Evolutionary conservation across 768 basidiomycete genomes (phyloP), one percentile per base, ranked within the genome.

Genomic region (Amanita polypyramis): DNA sequence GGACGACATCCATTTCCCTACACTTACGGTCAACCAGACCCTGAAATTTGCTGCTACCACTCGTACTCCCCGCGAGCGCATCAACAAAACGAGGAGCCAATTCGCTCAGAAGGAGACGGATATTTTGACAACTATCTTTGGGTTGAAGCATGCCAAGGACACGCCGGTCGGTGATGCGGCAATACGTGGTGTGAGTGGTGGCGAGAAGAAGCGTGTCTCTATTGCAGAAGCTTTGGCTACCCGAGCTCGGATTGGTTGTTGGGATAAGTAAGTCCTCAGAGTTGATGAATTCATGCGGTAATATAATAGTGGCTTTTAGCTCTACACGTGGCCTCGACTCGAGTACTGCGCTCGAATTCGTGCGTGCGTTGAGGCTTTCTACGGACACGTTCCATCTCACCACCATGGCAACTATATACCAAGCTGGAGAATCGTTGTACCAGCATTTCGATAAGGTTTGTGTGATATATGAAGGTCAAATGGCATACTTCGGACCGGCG

Each of bases 1-100:
- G 66, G 89, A 91, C 55, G 89, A 94, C 58, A 69, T 86, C 1
- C 89, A 91, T 59, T 85, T 92, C 55, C 85, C 90, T 3, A 86
- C 85, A 7, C 72, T 95, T 21, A 87, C 85, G 2, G 87, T 91
- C 27, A 73, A 77, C 42, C 75, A 90, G 58, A 91, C 88, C 0
- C 69, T 96, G 25, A 67, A 62, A 8, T 85, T 88, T 50, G 82
- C 84, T 0, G 74, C 82, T 0, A 74, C 71, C 52, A 81, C 77
- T 9, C 80, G 88, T 17, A 76, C 76, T 3, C 88, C 90, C 1
- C 76, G 67, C 21, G 64, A 62, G 2, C 76, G 82, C 23, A 51
- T 75, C 5, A 47, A 8, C 51, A 72, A 25, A 59, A 71, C 8
- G n/a, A 70, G 80, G 29, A 61, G 66, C 15, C 58, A 65, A 2